phyloP scores from a whole-genome alignment of 2,329 filamentous ascomycete species.

The Raffaelea ambrosiae region DNA sequence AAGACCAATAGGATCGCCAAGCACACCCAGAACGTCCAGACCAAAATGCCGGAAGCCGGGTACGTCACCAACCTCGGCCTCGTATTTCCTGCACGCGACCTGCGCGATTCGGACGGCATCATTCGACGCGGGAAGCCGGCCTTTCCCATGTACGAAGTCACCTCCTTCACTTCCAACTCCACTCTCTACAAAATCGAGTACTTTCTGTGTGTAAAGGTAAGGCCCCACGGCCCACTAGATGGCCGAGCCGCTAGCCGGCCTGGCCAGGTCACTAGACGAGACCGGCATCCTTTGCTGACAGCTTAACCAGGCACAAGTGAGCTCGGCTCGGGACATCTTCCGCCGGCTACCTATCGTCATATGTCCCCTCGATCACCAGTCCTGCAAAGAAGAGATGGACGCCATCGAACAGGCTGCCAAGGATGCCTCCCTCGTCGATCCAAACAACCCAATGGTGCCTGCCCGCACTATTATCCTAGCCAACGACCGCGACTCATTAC shows the following conservation, averaged over 20 bases:
- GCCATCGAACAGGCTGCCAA: conserved; percentile 94
- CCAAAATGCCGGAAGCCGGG: conserved; percentile 81
- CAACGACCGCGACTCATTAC: conserved; percentile 58
- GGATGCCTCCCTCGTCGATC: conserved; percentile 80
- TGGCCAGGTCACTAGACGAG: too few species aligned
- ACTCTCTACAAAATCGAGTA: conserved; percentile 98
- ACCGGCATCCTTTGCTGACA: too few species aligned
- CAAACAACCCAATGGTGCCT: conserved; percentile 87
- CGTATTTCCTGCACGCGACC: conserved; percentile 82
- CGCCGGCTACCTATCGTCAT: conserved; percentile 91
- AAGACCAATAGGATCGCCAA: conserved; percentile 83
- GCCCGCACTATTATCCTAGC: conserved; percentile 73
- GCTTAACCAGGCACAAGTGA: conserved; percentile 70
- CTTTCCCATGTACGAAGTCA: conserved; percentile 83
- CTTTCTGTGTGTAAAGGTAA: conserved; percentile 85
- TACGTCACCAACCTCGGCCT: conserved; percentile 90
- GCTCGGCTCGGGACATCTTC: conserved; percentile 77
- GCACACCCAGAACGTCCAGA: conserved; percentile 70
- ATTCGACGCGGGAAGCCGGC: conserved; percentile 75
- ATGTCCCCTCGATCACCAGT: conserved; percentile 88
- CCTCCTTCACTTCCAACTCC: conserved; percentile 87
- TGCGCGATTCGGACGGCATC: conserved; percentile 80
- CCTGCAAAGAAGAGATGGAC: conserved; percentile 97
- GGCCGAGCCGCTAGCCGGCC: too few species aligned
- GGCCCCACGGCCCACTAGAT: too few species aligned